Percentiles rank a stretch among this genome's conserved stretches.
These are phyloP conservation scores for Lentinula detonsa DNA, from an alignment of 768 basidiomycete species.

Conservation along the genomic window DNA sequence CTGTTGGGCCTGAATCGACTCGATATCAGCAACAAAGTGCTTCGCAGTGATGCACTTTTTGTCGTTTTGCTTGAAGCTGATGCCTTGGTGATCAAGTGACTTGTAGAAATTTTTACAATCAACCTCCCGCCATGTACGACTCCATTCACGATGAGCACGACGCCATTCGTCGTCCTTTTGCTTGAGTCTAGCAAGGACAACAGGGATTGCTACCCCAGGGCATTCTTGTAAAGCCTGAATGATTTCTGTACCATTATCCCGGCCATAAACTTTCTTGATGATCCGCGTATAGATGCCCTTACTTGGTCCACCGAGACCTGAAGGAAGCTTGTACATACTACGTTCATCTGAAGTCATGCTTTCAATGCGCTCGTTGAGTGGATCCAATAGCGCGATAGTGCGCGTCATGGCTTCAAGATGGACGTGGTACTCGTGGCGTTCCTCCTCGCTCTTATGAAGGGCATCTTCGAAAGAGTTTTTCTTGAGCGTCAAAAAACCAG, in stretches of 20 bases:
- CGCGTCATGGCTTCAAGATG: constrained; percentile 87
- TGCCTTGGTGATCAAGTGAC: constrained; percentile 92
- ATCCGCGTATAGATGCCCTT: constrained; percentile 88
- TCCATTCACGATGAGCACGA: constrained; percentile 90
- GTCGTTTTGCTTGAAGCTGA: constrained; percentile 92
- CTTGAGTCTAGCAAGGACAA: constrained; percentile 84
- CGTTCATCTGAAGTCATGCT: constrained; percentile 89
- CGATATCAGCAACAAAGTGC: constrained; percentile 76
- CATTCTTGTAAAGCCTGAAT: constrained; percentile 87
- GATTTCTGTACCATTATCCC: constrained; percentile 68
- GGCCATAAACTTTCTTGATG: constrained; percentile 91
- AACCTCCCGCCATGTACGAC: constrained; percentile 93
- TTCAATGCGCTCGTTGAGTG: constrained; percentile 76
- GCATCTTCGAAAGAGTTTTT: constrained; percentile 97
- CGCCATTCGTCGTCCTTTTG: constrained; percentile 98
- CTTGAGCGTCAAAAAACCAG: constrained; percentile 91
- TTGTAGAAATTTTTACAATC: constrained; percentile 99
- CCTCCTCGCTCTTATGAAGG: constrained; percentile 95
- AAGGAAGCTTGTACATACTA: constrained; percentile 69
- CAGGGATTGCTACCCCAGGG: constrained; percentile 85
- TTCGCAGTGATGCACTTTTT: constrained; percentile 89
- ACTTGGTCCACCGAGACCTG: constrained; percentile 85
- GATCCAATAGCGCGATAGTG: constrained; percentile 89
- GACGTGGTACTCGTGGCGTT: constrained; percentile 96
- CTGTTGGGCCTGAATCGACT: constrained; percentile 59